Evolutionary conservation across 2,329 filamentous ascomycete species (phyloP), one percentile per base, ranked within the genome.

Genomic region (Rhynchosporium agropyri): DNA sequence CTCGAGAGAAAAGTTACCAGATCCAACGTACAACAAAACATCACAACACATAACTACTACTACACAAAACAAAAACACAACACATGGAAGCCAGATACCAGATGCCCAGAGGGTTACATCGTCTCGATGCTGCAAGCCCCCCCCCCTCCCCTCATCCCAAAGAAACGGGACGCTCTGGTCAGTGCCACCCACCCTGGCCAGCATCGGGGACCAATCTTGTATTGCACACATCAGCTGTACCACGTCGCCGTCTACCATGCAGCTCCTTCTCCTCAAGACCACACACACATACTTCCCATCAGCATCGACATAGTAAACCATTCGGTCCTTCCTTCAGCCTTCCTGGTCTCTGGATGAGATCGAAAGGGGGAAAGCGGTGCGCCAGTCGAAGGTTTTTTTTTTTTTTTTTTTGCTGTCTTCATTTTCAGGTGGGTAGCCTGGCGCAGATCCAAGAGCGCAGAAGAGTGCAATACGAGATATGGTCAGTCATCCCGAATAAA

Each of bases 131-230:
- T 55, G 46, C 60, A 54, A 45, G 60, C n/a, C 20, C 20, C 20
- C 1, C 20, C 20, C 20, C 20, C 20, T 20, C 20, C 38, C 53
- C 33, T 49, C 43, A 42, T 53, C 53, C 58, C 61, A 60, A 50
- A 46, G 62, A 61, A 33, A 54, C 49, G 58, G 62, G 53, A 61
- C 56, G 42, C 42, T 28, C 48, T 60, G 61, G 51, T 61, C 45
- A 50, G 59, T 64, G 55, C 58, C 48, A 61, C 54, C 55, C 59
- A n/a, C n/a, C 58, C 1, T 1, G 20, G 20, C 20, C 20, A 31
- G 62, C 55, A 43, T 36, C 20, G 48, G 40, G 29, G 38, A 40
- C 31, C 33, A 40, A 54, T 28, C 43, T 46, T 45, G 42, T 62
- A 10, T 15, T 53, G 56, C 51, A 42, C 29, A 3, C 51, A 12